Percentiles rank a stretch among this genome's conserved stretches.
Evolutionary conservation across 2,329 filamentous ascomycete species (phyloP).

Genomic region (Penicillium polonicum): DNA sequence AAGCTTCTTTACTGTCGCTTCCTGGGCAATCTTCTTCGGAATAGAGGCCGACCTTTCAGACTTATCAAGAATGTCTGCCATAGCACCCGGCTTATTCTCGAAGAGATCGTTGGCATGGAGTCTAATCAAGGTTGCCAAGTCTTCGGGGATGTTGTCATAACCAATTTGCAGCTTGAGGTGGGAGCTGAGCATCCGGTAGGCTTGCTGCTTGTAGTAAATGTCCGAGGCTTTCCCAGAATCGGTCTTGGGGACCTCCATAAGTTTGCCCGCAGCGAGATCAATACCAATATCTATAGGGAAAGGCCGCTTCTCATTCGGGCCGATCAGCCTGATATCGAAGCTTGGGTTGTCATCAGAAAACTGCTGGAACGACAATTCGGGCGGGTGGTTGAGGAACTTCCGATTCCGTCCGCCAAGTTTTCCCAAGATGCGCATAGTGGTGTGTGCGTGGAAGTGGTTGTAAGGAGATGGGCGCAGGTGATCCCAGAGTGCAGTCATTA

Average conservation of each 20-base stretch:
- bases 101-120: slow-evolving; percentile 85
- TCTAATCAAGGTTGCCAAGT: slow-evolving; percentile 78
- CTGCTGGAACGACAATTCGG: slow-evolving; percentile 76
- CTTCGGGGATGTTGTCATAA: slow-evolving; percentile 81
- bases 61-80: slow-evolving; percentile 65
- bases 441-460: slow-evolving; percentile 96
- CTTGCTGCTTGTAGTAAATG: slow-evolving; percentile 87
- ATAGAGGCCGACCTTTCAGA: slow-evolving; percentile 81
- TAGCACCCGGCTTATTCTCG: slow-evolving; percentile 68
- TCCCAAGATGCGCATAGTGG: slow-evolving; percentile 93
- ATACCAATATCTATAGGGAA: slow-evolving; percentile 86
- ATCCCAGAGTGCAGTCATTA: slow-evolving; percentile 97
- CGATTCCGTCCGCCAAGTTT: slow-evolving; percentile 94
- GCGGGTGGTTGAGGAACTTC: slow-evolving; percentile 89
- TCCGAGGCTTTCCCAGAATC: slow-evolving; percentile 63
- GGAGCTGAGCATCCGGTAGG: slow-evolving; percentile 80
- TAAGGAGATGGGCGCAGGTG: slow-evolving; percentile 92
- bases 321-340: slow-evolving; percentile 84
- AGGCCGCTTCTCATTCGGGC: slow-evolving; percentile 81
- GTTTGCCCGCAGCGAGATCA: slow-evolving; percentile 81
- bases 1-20: slow-evolving; percentile 77
- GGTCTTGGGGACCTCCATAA: slow-evolving; percentile 74
- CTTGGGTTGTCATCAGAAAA: slow-evolving; percentile 86
- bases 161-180: slow-evolving; percentile 91
- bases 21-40: slow-evolving; percentile 80